phyloP scores from a whole-genome alignment of 352 stramenopile genomes.

The Phytopythium cucurbitacearum region DNA sequence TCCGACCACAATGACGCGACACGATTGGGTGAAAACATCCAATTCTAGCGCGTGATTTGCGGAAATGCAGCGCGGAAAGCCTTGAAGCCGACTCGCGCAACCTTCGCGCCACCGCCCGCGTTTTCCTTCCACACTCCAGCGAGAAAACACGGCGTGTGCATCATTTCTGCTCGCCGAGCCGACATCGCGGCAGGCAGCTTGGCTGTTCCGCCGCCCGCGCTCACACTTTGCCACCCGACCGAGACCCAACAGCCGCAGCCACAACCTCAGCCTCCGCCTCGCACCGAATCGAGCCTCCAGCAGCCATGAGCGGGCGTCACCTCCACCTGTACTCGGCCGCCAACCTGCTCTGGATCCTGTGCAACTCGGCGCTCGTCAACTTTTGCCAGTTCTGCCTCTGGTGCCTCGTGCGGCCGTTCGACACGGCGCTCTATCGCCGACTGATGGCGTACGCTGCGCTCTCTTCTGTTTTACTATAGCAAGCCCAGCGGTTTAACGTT shows the following conservation, averaged over 20 bases:
- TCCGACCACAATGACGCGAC: too few species aligned
- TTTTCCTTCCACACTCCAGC: background rate
- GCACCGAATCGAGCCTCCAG: background rate
- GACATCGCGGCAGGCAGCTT: background rate
- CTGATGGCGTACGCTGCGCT: conserved; percentile 50
- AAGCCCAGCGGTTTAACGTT: conserved; percentile 5
- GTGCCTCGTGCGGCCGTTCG: conserved; percentile 82
- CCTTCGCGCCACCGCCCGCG: conserved; percentile 1
- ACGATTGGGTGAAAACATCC: background rate
- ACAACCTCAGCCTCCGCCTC: background rate
- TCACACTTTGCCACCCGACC: background rate
- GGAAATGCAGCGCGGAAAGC: background rate
- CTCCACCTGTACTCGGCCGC: conserved; percentile 64
- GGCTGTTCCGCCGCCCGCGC: background rate
- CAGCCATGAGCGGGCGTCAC: conserved; percentile 40
- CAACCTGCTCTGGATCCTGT: conserved; percentile 82
- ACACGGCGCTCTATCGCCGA: conserved; percentile 69
- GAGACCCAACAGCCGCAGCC: background rate
- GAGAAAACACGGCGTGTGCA: conserved; percentile 7
- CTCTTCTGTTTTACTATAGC: conserved; percentile 3
- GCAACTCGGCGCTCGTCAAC: conserved; percentile 80
- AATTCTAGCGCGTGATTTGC: too few species aligned
- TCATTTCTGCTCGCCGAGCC: conserved; percentile 1
- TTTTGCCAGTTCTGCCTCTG: conserved; percentile 80
- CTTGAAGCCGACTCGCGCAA: conserved; percentile 5